Conservation (phyloP, 208 protist species). For the Naegleria fowleri region DNA sequence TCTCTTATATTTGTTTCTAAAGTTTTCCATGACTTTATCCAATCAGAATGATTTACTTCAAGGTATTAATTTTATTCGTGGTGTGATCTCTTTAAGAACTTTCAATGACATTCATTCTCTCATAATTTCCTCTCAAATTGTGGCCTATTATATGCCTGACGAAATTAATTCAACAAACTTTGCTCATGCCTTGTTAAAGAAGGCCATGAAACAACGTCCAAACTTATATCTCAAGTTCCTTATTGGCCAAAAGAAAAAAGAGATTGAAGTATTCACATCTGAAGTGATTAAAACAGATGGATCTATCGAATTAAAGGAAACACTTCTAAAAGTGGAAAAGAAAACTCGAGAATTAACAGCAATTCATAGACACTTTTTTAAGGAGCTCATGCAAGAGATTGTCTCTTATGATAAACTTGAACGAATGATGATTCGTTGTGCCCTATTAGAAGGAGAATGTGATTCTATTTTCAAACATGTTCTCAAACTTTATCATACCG, state of each 20-base stretch:
- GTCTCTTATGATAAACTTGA: not conserved
- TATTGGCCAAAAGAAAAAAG: not conserved
- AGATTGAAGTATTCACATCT: not conserved
- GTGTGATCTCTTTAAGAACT: not conserved
- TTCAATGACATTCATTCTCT: not conserved
- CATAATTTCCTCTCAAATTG: not conserved
- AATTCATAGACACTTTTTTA: not conserved
- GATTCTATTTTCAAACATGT: not conserved
- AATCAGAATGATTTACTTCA: not conserved
- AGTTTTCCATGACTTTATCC: not conserved
- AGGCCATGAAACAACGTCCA: not conserved
- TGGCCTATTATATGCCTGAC: not conserved
- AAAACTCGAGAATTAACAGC: not conserved
- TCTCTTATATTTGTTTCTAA: not conserved
- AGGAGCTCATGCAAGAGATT: not conserved
- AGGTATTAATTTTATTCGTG: not conserved
- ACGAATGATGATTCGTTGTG: not conserved
- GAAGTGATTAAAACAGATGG: not conserved
- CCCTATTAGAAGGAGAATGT: not conserved
- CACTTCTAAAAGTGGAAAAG: not conserved
- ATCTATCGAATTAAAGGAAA: not conserved
- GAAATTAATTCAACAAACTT: not conserved
- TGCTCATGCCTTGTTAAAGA: not conserved
- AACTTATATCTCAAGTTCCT: not conserved
- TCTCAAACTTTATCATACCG: not conserved